phyloP scores from a whole-genome alignment of 441 rosid genomes.

The Bocquillonia castaneifolia region DNA sequence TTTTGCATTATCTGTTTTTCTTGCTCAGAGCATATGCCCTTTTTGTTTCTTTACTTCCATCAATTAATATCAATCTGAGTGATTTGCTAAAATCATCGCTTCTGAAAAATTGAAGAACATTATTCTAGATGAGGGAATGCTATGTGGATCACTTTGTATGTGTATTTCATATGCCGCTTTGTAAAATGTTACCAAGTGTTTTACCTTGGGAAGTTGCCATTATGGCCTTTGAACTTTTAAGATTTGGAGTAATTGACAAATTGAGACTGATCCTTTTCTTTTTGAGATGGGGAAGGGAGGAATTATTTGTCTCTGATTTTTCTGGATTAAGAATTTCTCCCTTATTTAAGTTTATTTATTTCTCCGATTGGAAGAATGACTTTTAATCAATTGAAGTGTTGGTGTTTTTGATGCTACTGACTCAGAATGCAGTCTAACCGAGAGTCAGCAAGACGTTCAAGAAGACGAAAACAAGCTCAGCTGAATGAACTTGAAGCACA shows the following conservation, averaged over 20 bases:
- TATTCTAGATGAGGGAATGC: slow-evolving; percentile 3
- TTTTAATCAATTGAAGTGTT: slow-evolving; percentile 10
- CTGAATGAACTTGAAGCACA: slow-evolving; percentile 82
- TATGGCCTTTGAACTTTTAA: not conserved
- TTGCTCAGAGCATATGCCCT: not conserved
- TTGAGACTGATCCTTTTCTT: not conserved
- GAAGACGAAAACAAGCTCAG: slow-evolving; percentile 88
- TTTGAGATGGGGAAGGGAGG: not conserved
- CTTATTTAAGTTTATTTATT: slow-evolving; percentile 5
- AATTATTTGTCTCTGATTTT: not conserved
- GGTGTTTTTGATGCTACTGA: slow-evolving; percentile 20
- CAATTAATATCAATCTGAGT: slow-evolving; percentile 4
- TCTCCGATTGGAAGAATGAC: not conserved
- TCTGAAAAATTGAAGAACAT: not conserved
- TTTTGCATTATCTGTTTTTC: slow-evolving; percentile 10
- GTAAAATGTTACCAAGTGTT: not conserved
- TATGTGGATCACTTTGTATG: not conserved
- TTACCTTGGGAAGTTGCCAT: not conserved
- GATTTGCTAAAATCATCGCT: not conserved
- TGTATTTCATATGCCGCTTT: slow-evolving; percentile 2
- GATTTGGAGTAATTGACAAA: not conserved
- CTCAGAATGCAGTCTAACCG: slow-evolving; percentile 89
- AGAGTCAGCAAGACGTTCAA: slow-evolving; percentile 95
- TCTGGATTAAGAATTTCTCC: slow-evolving; percentile 10
- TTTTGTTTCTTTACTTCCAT: not conserved